Evolutionary conservation across 495 filamentous ascomycete species (phyloP).

Genomic region (Amniculicola lignicola): DNA sequence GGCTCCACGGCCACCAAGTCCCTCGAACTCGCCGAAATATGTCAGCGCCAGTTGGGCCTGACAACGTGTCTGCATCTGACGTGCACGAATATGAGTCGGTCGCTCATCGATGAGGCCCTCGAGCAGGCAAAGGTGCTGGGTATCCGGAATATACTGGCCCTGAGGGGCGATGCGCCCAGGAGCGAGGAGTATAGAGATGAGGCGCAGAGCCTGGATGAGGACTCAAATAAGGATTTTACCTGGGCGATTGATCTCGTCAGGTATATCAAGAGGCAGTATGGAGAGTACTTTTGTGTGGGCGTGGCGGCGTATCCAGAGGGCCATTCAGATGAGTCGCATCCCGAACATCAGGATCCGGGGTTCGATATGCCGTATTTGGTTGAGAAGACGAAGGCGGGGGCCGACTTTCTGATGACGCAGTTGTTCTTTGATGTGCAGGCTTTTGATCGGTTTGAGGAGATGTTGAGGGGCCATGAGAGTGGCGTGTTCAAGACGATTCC

Average conservation of each 20-base stretch:
- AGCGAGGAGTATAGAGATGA: constrained; percentile 73
- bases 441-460: constrained; percentile 73
- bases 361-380: constrained; percentile 86
- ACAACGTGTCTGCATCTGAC: constrained; percentile 96
- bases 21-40: constrained; percentile 91
- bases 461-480: constrained; percentile 75
- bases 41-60: constrained; percentile 82
- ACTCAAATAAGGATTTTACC: constrained; percentile 75
- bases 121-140: constrained; percentile 91
- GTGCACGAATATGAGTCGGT: constrained; percentile 94
- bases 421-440: constrained; percentile 87
- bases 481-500: constrained; percentile 82
- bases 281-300: constrained; percentile 95
- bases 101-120: constrained; percentile 79
- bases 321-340: constrained; percentile 85
- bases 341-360: constrained; percentile 70
- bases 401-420: constrained; percentile 99
- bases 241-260: constrained; percentile 88
- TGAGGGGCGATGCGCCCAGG: constrained; percentile 90
- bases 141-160: constrained; percentile 88
- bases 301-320: constrained; percentile 95
- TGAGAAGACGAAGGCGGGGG: constrained; percentile 86
- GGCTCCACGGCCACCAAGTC: constrained; percentile 87
- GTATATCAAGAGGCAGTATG: constrained; percentile 81
- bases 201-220: constrained; percentile 50